A percentile compares a stretch with the other conserved stretches of the same genome.
Evolutionary conservation across 805 yeast genomes (phyloP).

Genomic region (Metschnikowia peoriensis): DNA sequence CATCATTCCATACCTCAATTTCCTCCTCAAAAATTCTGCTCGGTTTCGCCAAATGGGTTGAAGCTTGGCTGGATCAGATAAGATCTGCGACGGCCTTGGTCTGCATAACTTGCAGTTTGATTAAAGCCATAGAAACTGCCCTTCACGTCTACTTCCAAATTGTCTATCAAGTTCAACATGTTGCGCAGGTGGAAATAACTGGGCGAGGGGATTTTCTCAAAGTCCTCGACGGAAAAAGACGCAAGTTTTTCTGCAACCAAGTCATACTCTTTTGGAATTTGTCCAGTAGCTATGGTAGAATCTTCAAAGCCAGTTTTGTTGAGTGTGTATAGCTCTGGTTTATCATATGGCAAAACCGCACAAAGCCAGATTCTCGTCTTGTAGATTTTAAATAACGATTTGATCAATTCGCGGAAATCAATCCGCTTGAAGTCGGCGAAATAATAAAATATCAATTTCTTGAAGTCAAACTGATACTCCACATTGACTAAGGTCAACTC

Average conservation of each 20-base stretch:
- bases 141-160: slow-evolving; percentile 41
- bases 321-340: slow-evolving; percentile 29
- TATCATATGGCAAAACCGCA: slow-evolving; percentile 43
- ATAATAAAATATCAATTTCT: slow-evolving; percentile 45
- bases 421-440: slow-evolving; percentile 46
- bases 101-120: not conserved
- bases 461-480: slow-evolving; percentile 45
- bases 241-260: slow-evolving; percentile 39
- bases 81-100: slow-evolving; percentile 8
- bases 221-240: slow-evolving; percentile 44
- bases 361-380: slow-evolving; percentile 49
- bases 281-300: slow-evolving; percentile 3
- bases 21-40: not conserved
- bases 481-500: slow-evolving; percentile 44
- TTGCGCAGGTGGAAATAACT: slow-evolving; percentile 53
- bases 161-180: slow-evolving; percentile 44
- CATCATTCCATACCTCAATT: not conserved
- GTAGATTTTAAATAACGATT: slow-evolving; percentile 44
- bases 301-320: slow-evolving; percentile 10
- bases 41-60: slow-evolving; percentile 15
- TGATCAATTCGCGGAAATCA: slow-evolving; percentile 44
- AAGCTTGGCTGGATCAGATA: slow-evolving; percentile 16
- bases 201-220: slow-evolving; percentile 40
- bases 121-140: slow-evolving; percentile 45
- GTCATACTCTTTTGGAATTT: slow-evolving; percentile 38